Base-by-base conservation (phyloP, 2,329 filamentous ascomycete genomes). In the Coniochaeta hoffmannii region DNA sequence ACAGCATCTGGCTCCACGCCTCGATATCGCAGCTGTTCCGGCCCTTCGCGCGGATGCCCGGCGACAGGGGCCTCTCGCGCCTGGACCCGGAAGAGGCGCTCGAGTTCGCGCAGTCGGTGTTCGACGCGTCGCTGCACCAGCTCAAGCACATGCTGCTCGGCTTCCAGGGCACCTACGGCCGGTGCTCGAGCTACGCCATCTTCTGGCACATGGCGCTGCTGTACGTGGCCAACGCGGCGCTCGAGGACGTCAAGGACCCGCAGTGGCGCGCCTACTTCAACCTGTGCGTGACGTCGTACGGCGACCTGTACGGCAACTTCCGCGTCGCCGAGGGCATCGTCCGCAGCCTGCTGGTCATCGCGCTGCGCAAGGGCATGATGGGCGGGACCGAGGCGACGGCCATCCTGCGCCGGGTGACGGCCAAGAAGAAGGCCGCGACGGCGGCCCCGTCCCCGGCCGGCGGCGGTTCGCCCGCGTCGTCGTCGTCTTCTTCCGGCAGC, bases 201-300 rank as follows among this genome's bases (percentile, higher is more conserved):
- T 55, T 64, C 4, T 68, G 65, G 63, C 62, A 67, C 32, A 64
- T 61, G n/a, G 63, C 62, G 1, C 58, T 66, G 36, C 52, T 68
- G 17, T 65, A 66, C 52, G 59, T 68, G 32, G 63, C 65, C 15
- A 67, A 67, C 53, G 64, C 63, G 17, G 64, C 63, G 60, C 57
- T 66, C 3, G 22, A 31, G 28, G 49, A 51, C 28, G 15, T 34
- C 30, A 51, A 51, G 3, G 31, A 51, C 49, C 28, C n/a, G 8
- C 49, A 51, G 26, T 51, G 28, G 49, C 49, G 30, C 15, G 26
- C 31, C 10, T 51, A 31, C 49, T 51, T 51, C 31, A 31, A 51
- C 30, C 31, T 51, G 3, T 51, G 49, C 30, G 4, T 51, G 9
- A 31, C 26, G 7, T 51, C 28, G 5, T 51, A 31, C 31, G 49